Percentiles rank a stretch among this genome's conserved stretches.
Evolutionary conservation across 768 basidiomycete species (phyloP).

Genomic region (Panaeolus papilionaceus): DNA sequence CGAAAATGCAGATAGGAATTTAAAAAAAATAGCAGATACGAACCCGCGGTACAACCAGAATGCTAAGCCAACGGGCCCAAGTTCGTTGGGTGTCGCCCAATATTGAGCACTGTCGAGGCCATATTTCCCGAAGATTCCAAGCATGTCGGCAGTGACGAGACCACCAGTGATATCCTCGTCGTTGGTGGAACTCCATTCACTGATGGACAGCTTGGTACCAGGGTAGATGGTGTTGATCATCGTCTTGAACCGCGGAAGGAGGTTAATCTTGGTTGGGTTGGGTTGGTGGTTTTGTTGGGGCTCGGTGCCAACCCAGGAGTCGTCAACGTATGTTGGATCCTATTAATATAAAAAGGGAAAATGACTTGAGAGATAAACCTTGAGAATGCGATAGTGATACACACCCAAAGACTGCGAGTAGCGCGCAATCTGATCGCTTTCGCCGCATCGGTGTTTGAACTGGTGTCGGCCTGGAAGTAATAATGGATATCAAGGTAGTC

Average conservation of each 20-base stretch:
- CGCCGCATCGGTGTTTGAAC: constrained; percentile 54
- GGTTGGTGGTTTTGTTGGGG: constrained; percentile 53
- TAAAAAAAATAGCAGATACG: neutral
- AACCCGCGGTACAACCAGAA: constrained; percentile 64
- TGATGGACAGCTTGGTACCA: constrained; percentile 57
- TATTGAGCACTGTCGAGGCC: constrained; percentile 57
- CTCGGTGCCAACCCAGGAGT: constrained; percentile 54
- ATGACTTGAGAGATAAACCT: neutral
- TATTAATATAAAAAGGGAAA: constrained; percentile 25
- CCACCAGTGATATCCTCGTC: constrained; percentile 61
- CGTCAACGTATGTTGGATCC: constrained; percentile 57
- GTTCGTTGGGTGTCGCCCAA: constrained; percentile 53
- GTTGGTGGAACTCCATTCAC: constrained; percentile 54
- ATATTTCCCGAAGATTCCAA: constrained; percentile 58
- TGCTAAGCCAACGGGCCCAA: constrained; percentile 54
- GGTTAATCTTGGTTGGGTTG: constrained; percentile 47
- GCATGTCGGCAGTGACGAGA: constrained; percentile 52
- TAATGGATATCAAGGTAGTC: constrained; percentile 64
- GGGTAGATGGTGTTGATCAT: constrained; percentile 56
- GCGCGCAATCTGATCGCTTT: constrained; percentile 56
- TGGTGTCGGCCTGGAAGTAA: constrained; percentile 58
- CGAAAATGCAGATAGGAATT: neutral
- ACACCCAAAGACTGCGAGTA: constrained; percentile 57
- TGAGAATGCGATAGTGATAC: constrained; percentile 11
- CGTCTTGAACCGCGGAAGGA: constrained; percentile 56